phyloP scores from a whole-genome alignment of 352 stramenopile genomes.

The Globisporangium spinosum region DNA sequence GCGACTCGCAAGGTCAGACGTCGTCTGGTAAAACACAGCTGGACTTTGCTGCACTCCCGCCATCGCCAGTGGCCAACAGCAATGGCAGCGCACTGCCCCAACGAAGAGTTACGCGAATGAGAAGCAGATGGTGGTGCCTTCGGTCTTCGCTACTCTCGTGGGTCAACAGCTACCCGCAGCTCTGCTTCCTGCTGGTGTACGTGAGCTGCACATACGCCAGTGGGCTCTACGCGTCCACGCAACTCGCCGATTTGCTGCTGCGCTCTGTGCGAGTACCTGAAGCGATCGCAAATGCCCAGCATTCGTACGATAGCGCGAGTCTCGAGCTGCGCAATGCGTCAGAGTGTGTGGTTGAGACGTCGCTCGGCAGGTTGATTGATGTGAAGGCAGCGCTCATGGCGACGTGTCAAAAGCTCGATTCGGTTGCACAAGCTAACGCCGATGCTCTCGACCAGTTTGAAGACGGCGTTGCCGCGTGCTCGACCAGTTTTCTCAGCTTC shows the following conservation, averaged over 20 bases:
- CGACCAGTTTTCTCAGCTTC: background rate
- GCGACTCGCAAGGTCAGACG: background rate
- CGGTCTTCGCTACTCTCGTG: conserved; percentile 10
- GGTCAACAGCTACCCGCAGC: conserved; percentile 42
- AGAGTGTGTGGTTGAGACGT: conserved; percentile 28
- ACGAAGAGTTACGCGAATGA: background rate
- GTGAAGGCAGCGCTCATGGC: background rate
- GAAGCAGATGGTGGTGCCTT: background rate
- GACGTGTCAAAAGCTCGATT: background rate
- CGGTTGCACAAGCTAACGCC: background rate
- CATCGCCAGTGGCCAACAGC: background rate
- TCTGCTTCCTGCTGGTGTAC: conserved; percentile 54
- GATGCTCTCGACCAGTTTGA: conserved; percentile 12
- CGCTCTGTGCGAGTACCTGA: conserved; percentile 23
- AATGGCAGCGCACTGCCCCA: background rate
- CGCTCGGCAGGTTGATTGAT: background rate
- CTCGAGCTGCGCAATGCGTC: conserved; percentile 28
- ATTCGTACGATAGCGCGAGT: conserved; percentile 32
- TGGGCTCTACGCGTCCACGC: conserved; percentile 40
- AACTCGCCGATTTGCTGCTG: conserved; percentile 33
- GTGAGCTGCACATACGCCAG: conserved; percentile 35
- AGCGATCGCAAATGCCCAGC: conserved; percentile 27
- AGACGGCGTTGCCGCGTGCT: conserved; percentile 11
- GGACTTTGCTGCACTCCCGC: background rate
- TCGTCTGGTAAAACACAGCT: background rate